phyloP scores from a whole-genome alignment of 768 basidiomycete species.

The Neoboletus subvelutipes region DNA sequence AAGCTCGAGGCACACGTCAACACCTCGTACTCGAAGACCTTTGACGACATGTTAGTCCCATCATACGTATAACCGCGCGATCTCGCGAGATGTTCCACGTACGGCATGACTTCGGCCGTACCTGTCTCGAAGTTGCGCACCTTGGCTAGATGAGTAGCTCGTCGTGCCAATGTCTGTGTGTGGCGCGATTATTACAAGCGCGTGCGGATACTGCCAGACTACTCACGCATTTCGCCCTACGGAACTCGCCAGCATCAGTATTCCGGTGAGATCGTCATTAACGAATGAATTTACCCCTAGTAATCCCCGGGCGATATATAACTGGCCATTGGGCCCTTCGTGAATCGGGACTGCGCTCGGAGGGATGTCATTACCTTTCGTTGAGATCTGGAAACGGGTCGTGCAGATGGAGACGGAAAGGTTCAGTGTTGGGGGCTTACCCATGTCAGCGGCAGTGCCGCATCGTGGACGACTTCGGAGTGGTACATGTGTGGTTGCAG shows the following conservation, averaged over 20 bases:
- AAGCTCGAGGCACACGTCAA: constrained; percentile 19
- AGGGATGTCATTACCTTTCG: constrained; percentile 21
- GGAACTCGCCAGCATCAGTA: constrained; percentile 1
- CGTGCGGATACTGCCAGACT: neutral
- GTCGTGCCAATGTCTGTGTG: constrained; percentile 18
- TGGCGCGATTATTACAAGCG: neutral
- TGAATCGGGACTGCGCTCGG: constrained; percentile 17
- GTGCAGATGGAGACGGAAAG: neutral
- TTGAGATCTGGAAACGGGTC: constrained; percentile 7
- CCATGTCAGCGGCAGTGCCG: constrained; percentile 15
- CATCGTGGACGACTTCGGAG: neutral
- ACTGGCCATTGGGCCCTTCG: constrained; percentile 3
- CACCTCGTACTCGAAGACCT: constrained; percentile 26
- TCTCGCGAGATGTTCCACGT: neutral
- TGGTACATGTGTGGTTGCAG: constrained; percentile 3
- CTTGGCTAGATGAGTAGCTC: constrained; percentile 6
- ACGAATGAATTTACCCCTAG: constrained; percentile 9
- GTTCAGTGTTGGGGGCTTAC: constrained; percentile 2
- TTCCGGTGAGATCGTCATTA: neutral
- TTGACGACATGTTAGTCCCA: neutral
- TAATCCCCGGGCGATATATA: constrained; percentile 21
- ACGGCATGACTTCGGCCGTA: constrained; percentile 11
- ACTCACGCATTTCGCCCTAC: constrained; percentile 24
- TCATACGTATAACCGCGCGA: neutral
- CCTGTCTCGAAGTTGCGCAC: constrained; percentile 16